These are phyloP conservation scores for Malbranchea cinnamomea DNA, from an alignment of 2,329 filamentous ascomycete species.

Conservation along the genomic window DNA sequence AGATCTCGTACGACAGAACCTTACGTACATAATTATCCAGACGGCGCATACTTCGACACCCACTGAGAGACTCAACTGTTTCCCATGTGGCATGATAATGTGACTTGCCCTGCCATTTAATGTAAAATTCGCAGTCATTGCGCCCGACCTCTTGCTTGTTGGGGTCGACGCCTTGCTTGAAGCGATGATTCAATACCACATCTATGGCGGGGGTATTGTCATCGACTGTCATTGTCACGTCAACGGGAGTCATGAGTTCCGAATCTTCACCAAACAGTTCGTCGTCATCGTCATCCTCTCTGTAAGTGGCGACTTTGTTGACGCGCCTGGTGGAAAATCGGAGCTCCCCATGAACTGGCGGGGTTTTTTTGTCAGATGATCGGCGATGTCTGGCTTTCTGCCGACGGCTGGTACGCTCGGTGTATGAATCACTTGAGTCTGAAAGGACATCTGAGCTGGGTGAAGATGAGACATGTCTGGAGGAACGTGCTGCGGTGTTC, in stretches of 20 bases:
- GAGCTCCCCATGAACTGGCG: slow-evolving; percentile 60
- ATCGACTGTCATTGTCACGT: slow-evolving; percentile 52
- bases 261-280: slow-evolving; percentile 41
- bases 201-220: slow-evolving; percentile 79
- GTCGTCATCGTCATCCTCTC: slow-evolving; percentile 49
- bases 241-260: slow-evolving; percentile 49
- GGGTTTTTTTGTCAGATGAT: slow-evolving; percentile 48
- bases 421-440: slow-evolving; percentile 57
- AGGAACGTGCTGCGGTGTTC: slow-evolving; percentile 29
- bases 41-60: slow-evolving; percentile 72
- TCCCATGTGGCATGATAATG: slow-evolving; percentile 97
- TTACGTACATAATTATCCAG: slow-evolving; percentile 93
- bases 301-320: slow-evolving; percentile 56
- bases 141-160: slow-evolving; percentile 18
- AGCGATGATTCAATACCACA: slow-evolving; percentile 71
- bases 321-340: slow-evolving; percentile 82
- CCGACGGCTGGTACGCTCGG: slow-evolving; percentile 53
- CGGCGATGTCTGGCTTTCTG: slow-evolving; percentile 65
- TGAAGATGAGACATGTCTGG: slow-evolving; percentile 31
- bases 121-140: slow-evolving; percentile 74
- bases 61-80: slow-evolving; percentile 54
- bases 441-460: slow-evolving; percentile 48
- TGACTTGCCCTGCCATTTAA: slow-evolving; percentile 95
- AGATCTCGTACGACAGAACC: slow-evolving; percentile 63
- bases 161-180: slow-evolving; percentile 49